A percentile compares a stretch with the other conserved stretches of the same genome.
phyloP scores from a whole-genome alignment of 2,329 filamentous ascomycete genomes.

The Penicillium sp. region DNA sequence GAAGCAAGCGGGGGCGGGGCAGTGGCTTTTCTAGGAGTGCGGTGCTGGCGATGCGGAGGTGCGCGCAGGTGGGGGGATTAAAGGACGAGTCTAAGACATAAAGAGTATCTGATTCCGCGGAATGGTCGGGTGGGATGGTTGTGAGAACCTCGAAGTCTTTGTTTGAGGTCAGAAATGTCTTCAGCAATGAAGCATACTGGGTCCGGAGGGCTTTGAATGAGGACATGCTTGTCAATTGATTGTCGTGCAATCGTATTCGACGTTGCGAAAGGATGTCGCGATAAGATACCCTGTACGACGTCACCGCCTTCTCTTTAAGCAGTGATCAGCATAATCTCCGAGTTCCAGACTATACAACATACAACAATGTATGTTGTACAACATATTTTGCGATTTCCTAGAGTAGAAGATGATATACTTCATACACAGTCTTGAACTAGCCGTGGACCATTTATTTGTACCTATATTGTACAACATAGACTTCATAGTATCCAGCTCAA shows the following conservation, averaged over 20 bases:
- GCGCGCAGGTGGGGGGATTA: slow-evolving; percentile 63
- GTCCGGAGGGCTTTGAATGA: slow-evolving; percentile 35
- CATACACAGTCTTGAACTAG: too few relatives aligned
- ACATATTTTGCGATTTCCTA: too few relatives aligned
- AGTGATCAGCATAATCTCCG: background rate
- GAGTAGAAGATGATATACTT: too few relatives aligned
- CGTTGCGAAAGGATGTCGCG: background rate
- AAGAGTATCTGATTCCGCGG: slow-evolving; percentile 40
- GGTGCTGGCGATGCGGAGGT: slow-evolving; percentile 55
- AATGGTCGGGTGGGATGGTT: slow-evolving; percentile 13
- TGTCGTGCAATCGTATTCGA: background rate
- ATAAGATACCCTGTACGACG: background rate
- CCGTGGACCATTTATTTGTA: too few relatives aligned
- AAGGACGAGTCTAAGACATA: slow-evolving; percentile 67
- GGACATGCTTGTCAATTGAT: slow-evolving; percentile 15
- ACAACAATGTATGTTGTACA: too few relatives aligned
- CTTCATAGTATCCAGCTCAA: too few relatives aligned
- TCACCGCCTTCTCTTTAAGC: slow-evolving; percentile 5
- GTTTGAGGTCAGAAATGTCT: slow-evolving; percentile 44
- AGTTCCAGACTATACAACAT: too few relatives aligned
- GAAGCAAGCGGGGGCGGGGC: slow-evolving; percentile 47
- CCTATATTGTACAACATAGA: too few relatives aligned
- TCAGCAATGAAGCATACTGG: slow-evolving; percentile 43
- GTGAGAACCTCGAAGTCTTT: slow-evolving; percentile 32
- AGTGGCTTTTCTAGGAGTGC: slow-evolving; percentile 46